Evolutionary conservation across 495 filamentous ascomycete species (phyloP).

Genomic region (Podospora pseudoanserina): DNA sequence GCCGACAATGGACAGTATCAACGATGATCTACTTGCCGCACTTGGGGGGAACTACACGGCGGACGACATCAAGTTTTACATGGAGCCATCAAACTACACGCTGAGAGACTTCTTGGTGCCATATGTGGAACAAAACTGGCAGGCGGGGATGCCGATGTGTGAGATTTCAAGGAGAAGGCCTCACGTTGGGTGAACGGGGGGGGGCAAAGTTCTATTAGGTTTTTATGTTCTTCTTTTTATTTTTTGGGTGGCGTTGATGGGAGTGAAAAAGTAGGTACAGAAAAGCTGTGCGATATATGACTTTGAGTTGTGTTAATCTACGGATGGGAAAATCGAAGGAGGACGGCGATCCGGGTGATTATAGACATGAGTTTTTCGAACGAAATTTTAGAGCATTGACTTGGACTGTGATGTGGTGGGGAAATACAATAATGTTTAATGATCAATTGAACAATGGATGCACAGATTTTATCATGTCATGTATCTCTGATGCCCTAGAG

Average conservation of each 20-base stretch:
- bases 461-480: too few species aligned
- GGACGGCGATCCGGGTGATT: background rate
- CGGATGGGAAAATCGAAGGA: background rate
- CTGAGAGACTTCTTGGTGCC: conserved; percentile 4
- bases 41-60: conserved; percentile 1
- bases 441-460: too few species aligned
- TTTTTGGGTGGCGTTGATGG: background rate
- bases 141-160: conserved; percentile 4
- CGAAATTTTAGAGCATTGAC: too few species aligned
- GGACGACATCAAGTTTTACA: background rate
- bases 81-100: background rate
- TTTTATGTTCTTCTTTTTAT: background rate
- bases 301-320: background rate
- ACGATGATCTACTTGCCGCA: background rate
- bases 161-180: background rate
- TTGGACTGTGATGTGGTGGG: too few species aligned
- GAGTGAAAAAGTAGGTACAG: background rate
- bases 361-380: too few species aligned
- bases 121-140: conserved; percentile 2
- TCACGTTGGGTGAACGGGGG: background rate
- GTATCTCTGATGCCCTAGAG: too few species aligned
- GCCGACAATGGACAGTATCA: background rate
- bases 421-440: too few species aligned
- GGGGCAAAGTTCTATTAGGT: background rate
- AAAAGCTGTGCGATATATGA: background rate